Conservation (phyloP, 2,329 filamentous ascomycete species). For the Botrytis pseudocinerea region DNA sequence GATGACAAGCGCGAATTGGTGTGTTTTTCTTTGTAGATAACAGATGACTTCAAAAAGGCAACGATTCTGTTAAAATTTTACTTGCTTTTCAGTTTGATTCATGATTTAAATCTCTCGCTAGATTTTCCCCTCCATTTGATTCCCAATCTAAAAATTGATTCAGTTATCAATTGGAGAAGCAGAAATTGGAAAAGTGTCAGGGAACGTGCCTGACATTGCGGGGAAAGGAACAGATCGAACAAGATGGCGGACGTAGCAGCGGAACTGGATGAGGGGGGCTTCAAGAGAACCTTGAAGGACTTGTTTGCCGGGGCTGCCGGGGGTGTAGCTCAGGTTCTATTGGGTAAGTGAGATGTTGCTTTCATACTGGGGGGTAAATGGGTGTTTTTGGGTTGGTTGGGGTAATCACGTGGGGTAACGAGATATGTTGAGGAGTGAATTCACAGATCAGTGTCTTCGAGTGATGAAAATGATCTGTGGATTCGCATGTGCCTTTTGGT, state of each 20-base stretch:
- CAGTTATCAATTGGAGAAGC: neutral
- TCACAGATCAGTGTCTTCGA: neutral
- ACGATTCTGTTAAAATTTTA: neutral
- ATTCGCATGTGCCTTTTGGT: neutral
- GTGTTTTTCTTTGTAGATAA: conserved; percentile 16
- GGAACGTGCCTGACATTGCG: neutral
- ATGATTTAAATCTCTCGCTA: neutral
- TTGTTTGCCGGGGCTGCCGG: conserved; percentile 87
- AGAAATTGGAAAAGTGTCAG: neutral
- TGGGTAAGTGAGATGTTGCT: conserved; percentile 63
- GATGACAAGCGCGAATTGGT: conserved; percentile 19
- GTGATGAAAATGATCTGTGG: neutral
- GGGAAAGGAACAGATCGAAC: conserved; percentile 18
- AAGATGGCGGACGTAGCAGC: conserved; percentile 40
- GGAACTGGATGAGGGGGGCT: conserved; percentile 39
- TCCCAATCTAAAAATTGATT: neutral
- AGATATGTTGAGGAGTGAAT: neutral
- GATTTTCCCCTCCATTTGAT: neutral
- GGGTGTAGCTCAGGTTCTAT: conserved; percentile 88
- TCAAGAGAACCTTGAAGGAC: conserved; percentile 63
- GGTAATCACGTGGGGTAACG: conserved; percentile 23
- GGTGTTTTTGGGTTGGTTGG: conserved; percentile 10
- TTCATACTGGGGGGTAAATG: conserved; percentile 12
- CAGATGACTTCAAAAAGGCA: conserved; percentile 2
- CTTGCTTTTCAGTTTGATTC: neutral